Conservation (phyloP, 225 moss, liverwort and hornwort species). For the Antitrichia curtipendula region DNA sequence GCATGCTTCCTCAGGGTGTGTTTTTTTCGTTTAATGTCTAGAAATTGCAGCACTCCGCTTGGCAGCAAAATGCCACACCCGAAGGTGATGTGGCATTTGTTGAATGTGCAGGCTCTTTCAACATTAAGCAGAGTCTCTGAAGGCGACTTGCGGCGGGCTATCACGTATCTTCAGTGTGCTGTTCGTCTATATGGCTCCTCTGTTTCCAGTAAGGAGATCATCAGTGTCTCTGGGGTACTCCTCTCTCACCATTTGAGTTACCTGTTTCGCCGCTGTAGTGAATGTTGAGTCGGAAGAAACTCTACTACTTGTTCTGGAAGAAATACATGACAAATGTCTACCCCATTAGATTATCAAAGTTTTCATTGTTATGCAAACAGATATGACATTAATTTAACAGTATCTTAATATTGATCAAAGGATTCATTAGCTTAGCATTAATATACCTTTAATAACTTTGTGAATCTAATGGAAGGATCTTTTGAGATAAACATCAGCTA, state of each 20-base stretch:
- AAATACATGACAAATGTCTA: neutral
- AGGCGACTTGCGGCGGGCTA: constrained; percentile 90
- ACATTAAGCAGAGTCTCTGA: constrained; percentile 78
- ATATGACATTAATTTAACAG: neutral
- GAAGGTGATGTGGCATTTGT: neutral
- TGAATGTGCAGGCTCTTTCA: constrained; percentile 39
- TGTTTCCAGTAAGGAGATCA: constrained; percentile 61
- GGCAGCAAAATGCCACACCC: neutral
- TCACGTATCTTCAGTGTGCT: constrained; percentile 87
- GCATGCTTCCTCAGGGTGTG: neutral
- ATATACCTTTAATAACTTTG: neutral
- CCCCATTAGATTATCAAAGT: neutral
- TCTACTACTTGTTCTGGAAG: neutral
- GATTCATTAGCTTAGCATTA: neutral
- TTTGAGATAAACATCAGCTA: neutral
- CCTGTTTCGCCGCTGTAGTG: neutral
- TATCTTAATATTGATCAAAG: neutral
- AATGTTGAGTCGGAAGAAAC: neutral
- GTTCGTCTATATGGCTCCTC: constrained; percentile 87
- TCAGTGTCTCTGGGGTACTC: constrained; percentile 75
- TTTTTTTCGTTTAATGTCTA: neutral
- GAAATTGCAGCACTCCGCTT: neutral
- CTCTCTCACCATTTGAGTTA: neutral
- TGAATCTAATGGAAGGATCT: neutral
- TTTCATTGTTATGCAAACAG: neutral